These are phyloP conservation scores for Candida boidinii DNA, from an alignment of 805 yeast genomes.

Conservation along the genomic window DNA sequence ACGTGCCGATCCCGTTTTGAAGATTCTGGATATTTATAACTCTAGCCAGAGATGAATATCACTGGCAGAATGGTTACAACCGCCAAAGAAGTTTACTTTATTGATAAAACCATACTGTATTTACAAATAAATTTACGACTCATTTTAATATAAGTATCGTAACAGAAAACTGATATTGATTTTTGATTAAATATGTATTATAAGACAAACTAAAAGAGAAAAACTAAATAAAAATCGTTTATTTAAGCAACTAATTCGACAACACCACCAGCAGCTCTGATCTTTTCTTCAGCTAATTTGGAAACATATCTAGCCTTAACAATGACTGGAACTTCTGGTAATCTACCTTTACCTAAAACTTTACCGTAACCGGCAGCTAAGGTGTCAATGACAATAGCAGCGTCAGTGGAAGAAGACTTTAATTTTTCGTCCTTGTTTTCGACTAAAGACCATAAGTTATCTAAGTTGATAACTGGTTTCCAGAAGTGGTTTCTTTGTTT, in stretches of 20 bases:
- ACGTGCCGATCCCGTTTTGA: too few relatives aligned
- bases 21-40: too few relatives aligned
- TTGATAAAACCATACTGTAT: background rate
- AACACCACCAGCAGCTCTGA: constrained; percentile 99
- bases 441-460: constrained; percentile 96
- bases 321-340: constrained; percentile 97
- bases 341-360: constrained; percentile 98
- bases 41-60: too few relatives aligned
- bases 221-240: constrained; percentile 4
- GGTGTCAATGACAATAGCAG: constrained; percentile 99
- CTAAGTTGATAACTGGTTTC: constrained; percentile 97
- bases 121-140: constrained; percentile 3
- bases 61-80: too few relatives aligned
- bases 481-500: constrained; percentile 90
- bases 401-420: constrained; percentile 70
- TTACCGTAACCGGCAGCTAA: constrained; percentile 99
- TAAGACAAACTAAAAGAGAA: constrained; percentile 5
- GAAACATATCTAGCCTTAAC: constrained; percentile 99
- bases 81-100: too few relatives aligned
- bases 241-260: constrained; percentile 96
- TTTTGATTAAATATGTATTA: constrained; percentile 5
- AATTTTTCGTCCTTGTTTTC: constrained; percentile 93
- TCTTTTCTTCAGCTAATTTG: constrained; percentile 98
- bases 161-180: constrained; percentile 1
- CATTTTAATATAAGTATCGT: constrained; percentile 2